Conservation (phyloP, 2,329 filamentous ascomycete species). For the Ophiostoma himal-ulmi region DNA sequence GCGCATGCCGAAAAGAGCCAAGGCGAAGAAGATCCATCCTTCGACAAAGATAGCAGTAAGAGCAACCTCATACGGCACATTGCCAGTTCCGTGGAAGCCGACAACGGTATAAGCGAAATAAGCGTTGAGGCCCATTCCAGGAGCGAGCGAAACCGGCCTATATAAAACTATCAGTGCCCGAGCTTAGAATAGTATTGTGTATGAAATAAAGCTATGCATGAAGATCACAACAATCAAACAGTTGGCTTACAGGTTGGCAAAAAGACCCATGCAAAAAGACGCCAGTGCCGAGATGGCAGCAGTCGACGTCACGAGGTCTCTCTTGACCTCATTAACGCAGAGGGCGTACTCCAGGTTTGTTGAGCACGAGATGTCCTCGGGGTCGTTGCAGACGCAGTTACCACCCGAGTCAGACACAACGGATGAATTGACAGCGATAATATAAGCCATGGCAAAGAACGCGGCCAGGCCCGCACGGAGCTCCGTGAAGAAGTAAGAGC, state of each 20-base stretch:
- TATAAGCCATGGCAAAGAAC: constrained; percentile 77
- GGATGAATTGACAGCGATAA: constrained; percentile 67
- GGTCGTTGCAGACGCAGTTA: constrained; percentile 57
- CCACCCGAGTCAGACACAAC: constrained; percentile 72
- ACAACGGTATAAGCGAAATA: constrained; percentile 65
- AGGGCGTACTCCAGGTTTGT: constrained; percentile 31
- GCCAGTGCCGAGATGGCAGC: constrained; percentile 70
- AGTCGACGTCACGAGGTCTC: constrained; percentile 78
- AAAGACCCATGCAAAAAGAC: constrained; percentile 69
- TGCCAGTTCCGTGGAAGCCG: constrained; percentile 52
- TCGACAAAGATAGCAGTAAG: constrained; percentile 61
- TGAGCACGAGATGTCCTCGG: constrained; percentile 18
- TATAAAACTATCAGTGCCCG: constrained; percentile 13
- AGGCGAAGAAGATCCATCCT: constrained; percentile 58
- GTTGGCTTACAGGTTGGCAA: constrained; percentile 76
- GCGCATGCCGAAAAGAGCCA: constrained; percentile 62
- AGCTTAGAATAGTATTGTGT: neutral
- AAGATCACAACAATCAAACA: neutral
- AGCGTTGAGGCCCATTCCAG: constrained; percentile 62
- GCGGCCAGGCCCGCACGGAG: constrained; percentile 75
- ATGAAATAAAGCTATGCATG: constrained; percentile 48
- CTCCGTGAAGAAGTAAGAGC: constrained; percentile 69
- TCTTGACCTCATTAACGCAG: constrained; percentile 50
- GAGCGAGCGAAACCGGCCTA: constrained; percentile 38
- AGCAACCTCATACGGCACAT: constrained; percentile 53